phyloP scores from a whole-genome alignment of 441 rosid genomes.

The Adansonia gregorii region DNA sequence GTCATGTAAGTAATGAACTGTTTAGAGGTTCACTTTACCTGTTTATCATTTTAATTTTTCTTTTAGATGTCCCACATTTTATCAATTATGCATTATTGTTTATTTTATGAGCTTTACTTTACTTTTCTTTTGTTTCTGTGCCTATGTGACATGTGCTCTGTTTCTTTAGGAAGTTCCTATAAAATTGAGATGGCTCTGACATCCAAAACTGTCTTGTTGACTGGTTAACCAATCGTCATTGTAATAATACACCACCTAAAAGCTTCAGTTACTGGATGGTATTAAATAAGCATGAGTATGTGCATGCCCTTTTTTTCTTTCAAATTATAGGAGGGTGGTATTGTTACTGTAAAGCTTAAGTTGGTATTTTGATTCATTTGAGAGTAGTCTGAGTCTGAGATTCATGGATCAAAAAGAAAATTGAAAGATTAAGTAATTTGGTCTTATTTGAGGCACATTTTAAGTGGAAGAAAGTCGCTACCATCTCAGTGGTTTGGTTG shows the following conservation, averaged over 20 bases:
- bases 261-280: slow-evolving; percentile 1
- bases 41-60: neutral
- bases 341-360: neutral
- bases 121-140: neutral
- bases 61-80: slow-evolving; percentile 2
- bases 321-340: neutral
- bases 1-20: slow-evolving; percentile 65
- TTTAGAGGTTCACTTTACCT: neutral
- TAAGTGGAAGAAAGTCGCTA: neutral
- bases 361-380: neutral
- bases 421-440: neutral
- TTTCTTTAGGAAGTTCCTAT: neutral
- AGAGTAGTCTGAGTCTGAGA: slow-evolving; percentile 4
- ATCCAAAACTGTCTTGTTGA: neutral
- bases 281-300: neutral
- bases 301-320: neutral
- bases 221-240: neutral
- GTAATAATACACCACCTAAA: neutral
- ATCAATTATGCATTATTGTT: neutral
- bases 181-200: neutral
- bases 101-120: neutral
- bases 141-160: neutral
- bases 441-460: slow-evolving; percentile 1
- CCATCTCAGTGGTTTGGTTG: neutral
- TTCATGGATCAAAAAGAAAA: neutral